phyloP scores from a whole-genome alignment of 176 grass and related monocot species.

The Carex parvula region DNA sequence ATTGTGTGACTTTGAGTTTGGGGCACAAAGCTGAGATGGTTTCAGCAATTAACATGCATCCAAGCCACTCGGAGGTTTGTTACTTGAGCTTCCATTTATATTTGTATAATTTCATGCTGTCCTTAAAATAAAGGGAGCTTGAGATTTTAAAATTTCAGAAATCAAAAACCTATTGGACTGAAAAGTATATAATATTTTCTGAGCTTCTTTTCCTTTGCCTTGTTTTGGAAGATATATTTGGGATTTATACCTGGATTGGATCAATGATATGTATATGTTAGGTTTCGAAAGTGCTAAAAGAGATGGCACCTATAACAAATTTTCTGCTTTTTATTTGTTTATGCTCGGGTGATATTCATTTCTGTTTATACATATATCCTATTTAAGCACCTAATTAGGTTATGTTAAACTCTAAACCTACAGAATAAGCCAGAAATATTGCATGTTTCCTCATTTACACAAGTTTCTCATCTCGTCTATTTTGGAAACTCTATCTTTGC shows the following conservation, averaged over 20 bases:
- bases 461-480: too few species aligned
- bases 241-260: not conserved
- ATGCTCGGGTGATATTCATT: not conserved
- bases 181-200: not conserved
- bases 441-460: too few species aligned
- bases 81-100: not conserved
- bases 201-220: slow-evolving; percentile 13
- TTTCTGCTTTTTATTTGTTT: not conserved
- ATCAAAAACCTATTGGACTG: not conserved
- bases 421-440: too few species aligned
- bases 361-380: not conserved
- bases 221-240: not conserved
- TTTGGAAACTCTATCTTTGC: too few species aligned
- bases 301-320: not conserved
- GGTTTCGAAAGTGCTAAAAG: not conserved
- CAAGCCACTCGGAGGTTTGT: slow-evolving; percentile 61
- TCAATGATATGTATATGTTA: not conserved
- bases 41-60: slow-evolving; percentile 56
- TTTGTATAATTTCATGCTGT: slow-evolving; percentile 1
- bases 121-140: not conserved
- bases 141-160: not conserved
- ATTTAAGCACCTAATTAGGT: not conserved
- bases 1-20: slow-evolving; percentile 58
- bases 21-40: slow-evolving; percentile 48
- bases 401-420: not conserved